A percentile compares a stretch with the other conserved stretches of the same genome.
These are phyloP conservation scores for Verticillium isaacii DNA, from an alignment of 2,329 filamentous ascomycete genomes.

Conservation along the genomic window DNA sequence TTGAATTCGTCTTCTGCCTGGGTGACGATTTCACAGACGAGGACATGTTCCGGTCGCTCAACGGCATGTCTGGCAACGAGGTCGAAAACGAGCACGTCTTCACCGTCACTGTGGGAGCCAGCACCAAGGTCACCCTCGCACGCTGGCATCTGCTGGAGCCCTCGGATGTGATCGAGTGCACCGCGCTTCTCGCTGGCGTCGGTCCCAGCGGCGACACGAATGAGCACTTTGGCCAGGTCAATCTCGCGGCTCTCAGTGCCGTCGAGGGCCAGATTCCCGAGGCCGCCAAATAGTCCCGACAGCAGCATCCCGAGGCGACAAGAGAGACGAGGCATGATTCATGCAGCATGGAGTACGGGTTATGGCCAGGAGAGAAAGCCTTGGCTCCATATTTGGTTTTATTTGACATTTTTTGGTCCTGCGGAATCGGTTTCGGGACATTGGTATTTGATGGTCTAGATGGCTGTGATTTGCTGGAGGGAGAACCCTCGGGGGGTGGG, in stretches of 20 bases:
- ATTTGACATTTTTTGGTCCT: background rate
- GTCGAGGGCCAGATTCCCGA: constrained; percentile 48
- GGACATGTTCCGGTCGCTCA: constrained; percentile 87
- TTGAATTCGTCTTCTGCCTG: constrained; percentile 85
- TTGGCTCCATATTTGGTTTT: background rate
- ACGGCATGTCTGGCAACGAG: constrained; percentile 47
- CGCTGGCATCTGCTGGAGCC: constrained; percentile 89
- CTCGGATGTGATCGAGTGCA: constrained; percentile 73
- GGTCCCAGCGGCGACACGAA: constrained; percentile 31
- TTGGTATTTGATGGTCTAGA: background rate
- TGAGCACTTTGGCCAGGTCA: constrained; percentile 45
- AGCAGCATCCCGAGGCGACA: background rate
- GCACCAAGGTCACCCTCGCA: constrained; percentile 86
- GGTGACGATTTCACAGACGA: constrained; percentile 98
- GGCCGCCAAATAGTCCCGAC: constrained; percentile 7
- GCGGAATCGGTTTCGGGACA: background rate
- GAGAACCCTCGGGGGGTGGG: too few relatives aligned
- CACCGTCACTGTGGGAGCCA: constrained; percentile 86
- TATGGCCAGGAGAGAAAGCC: background rate
- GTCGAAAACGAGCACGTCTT: constrained; percentile 67
- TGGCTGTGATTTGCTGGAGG: background rate
- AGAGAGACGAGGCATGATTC: background rate
- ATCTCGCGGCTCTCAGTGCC: constrained; percentile 48
- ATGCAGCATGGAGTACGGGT: background rate
- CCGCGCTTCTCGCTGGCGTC: constrained; percentile 50